Percentiles rank a stretch among this genome's conserved stretches.
Evolutionary conservation across 805 yeast species (phyloP).

Genomic region (Ogataea nonfermentans): DNA sequence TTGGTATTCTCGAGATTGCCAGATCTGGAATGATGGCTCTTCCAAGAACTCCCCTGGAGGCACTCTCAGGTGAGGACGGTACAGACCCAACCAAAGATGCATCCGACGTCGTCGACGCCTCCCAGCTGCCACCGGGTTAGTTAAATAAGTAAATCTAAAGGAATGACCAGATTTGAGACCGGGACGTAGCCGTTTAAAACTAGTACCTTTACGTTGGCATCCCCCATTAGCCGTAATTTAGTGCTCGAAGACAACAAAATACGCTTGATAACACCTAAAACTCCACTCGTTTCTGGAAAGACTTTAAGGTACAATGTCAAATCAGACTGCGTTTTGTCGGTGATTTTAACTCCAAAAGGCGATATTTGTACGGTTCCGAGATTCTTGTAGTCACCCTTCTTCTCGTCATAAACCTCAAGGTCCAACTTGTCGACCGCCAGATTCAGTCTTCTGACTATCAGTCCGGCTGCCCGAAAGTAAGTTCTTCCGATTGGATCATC

Average conservation of each 20-base stretch:
- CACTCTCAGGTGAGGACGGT: constrained; percentile 45
- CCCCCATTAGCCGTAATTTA: constrained; percentile 34
- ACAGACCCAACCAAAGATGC: constrained; percentile 51
- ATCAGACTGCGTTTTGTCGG: constrained; percentile 25
- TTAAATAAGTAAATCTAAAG: constrained; percentile 27
- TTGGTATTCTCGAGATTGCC: constrained; percentile 94
- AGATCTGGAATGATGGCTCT: constrained; percentile 99
- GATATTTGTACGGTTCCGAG: constrained; percentile 36
- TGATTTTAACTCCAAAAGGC: constrained; percentile 35
- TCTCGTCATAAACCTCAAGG: constrained; percentile 29
- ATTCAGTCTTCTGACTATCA: constrained; percentile 27
- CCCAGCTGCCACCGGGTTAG: constrained; percentile 94
- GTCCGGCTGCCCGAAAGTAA: constrained; percentile 36
- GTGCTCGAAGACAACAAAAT: constrained; percentile 33
- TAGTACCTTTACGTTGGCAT: constrained; percentile 32
- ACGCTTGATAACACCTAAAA: constrained; percentile 34
- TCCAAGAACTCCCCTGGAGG: constrained; percentile 88
- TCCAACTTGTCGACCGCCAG: constrained; percentile 33
- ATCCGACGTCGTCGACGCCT: constrained; percentile 75
- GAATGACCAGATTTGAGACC: constrained; percentile 30
- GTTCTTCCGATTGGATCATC: constrained; percentile 25
- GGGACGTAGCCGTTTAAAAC: constrained; percentile 36
- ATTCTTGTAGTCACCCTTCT: constrained; percentile 20
- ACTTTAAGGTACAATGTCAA: constrained; percentile 32
- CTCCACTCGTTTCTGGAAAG: constrained; percentile 35